Base-by-base conservation (phyloP, 345 rosid species). In the Linum tenue region DNA sequence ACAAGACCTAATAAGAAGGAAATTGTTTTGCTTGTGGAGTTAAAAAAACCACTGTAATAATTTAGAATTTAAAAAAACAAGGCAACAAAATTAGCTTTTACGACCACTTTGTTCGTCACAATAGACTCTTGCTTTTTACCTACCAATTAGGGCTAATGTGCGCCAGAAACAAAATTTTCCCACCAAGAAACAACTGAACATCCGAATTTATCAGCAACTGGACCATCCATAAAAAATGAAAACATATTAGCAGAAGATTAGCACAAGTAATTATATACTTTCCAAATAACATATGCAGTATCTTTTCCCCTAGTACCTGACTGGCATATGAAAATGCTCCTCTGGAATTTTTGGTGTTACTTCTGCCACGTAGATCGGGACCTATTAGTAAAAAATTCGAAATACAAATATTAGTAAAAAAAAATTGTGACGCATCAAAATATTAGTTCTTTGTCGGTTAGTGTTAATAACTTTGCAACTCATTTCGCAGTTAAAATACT, bases 291-390 rank as follows among this genome's bases (percentile, higher is more conserved):
- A n/a, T n/a, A n/a, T n/a, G n/a, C n/a, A n/a, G n/a, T n/a, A n/a
- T n/a, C n/a, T n/a, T n/a, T n/a, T n/a, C n/a, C n/a, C n/a, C n/a
- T n/a, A n/a, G n/a, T 67, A 66, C 77, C 31, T 59, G 69, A 12
- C 3, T 69, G 4, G 65, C 16, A 17, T 59, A 57, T 14, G 61
- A 0, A 62, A 76, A 66, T 59, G 67, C 43, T 56, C 80, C 77
- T 60, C 80, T 61, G 16, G 64, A 12, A 64, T 67, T 60, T 56
- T 64, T 73, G 80, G 80, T 7, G 77, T 38, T 67, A 77, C 69
- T 62, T 74, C 74, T 56, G 78, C 62, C 43, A 75, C 51, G 57
- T 70, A 75, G 5, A 70, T 16, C 12, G 71, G 68, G n/a, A 55
- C 62, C 78, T 75, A n/a, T n/a, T n/a, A n/a, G n/a, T n/a, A n/a